A percentile compares a stretch with the other conserved stretches of the same genome.
Conservation (phyloP, 2,329 filamentous ascomycete genomes). For the Colletotrichum cordylinicola region DNA sequence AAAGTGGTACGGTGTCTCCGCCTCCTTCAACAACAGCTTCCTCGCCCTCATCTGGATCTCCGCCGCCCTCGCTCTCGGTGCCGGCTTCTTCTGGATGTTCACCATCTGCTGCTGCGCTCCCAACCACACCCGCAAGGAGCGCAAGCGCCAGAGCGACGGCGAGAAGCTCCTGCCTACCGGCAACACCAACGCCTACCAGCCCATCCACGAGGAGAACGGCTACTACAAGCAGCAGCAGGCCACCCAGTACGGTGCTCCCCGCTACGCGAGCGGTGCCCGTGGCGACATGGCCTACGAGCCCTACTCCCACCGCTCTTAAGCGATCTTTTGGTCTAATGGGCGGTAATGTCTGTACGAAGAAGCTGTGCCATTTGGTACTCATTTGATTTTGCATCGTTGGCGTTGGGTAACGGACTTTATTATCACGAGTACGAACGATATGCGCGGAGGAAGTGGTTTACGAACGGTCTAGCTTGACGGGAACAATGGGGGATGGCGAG, state of each 20-base stretch:
- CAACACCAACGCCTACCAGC: constrained; percentile 51
- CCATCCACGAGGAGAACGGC: constrained; percentile 46
- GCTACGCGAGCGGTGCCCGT: constrained; percentile 47
- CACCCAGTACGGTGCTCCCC: constrained; percentile 40
- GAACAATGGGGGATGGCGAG: neutral
- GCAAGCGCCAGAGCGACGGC: constrained; percentile 37
- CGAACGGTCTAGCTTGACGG: constrained; percentile 6
- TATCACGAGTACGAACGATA: constrained; percentile 14
- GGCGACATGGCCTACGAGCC: constrained; percentile 68
- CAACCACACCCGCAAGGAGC: constrained; percentile 38
- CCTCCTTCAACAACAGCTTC: constrained; percentile 71
- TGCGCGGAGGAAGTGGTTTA: constrained; percentile 2
- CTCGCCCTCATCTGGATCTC: constrained; percentile 80
- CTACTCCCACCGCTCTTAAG: constrained; percentile 62
- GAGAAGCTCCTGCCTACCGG: constrained; percentile 57
- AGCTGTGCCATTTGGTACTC: neutral
- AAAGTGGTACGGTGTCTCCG: constrained; percentile 74
- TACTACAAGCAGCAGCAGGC: constrained; percentile 43
- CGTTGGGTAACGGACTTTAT: constrained; percentile 14
- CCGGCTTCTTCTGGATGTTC: constrained; percentile 89
- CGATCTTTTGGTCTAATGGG: neutral
- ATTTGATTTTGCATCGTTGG: constrained; percentile 18
- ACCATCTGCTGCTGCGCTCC: constrained; percentile 88
- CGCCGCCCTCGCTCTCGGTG: constrained; percentile 76
- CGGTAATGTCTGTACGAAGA: neutral